Conservation (phyloP, 1,139 yeast species). For the Suhomyces bribrorum region DNA sequence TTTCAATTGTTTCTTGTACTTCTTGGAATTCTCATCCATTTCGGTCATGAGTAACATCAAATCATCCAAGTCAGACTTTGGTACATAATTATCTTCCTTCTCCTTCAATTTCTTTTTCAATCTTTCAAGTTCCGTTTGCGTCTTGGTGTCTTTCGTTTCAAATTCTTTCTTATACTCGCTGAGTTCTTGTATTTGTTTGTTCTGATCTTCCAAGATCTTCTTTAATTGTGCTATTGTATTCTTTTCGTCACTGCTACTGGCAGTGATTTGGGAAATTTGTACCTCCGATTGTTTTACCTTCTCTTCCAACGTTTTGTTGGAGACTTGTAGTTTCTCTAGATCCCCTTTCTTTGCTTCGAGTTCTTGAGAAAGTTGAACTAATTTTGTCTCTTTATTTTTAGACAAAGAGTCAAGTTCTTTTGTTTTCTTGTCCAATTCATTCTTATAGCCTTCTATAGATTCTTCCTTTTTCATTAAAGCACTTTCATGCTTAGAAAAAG, state of each 20-base stretch:
- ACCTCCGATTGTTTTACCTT: not conserved
- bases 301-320: not conserved
- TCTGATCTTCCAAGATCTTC: not conserved
- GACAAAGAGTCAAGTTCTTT: not conserved
- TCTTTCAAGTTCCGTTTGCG: constrained; percentile 6
- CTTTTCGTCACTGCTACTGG: not conserved
- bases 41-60: constrained; percentile 73
- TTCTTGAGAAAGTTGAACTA: not conserved
- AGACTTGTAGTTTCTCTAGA: not conserved
- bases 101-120: constrained; percentile 16
- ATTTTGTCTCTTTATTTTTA: constrained; percentile 1
- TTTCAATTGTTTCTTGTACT: constrained; percentile 56
- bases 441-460: not conserved
- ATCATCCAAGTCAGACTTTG: constrained; percentile 71
- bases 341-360: constrained; percentile 2
- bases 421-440: not conserved
- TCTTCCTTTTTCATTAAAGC: not conserved
- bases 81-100: constrained; percentile 33
- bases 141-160: constrained; percentile 1
- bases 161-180: constrained; percentile 1
- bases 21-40: constrained; percentile 65
- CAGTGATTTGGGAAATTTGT: not conserved
- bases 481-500: not conserved
- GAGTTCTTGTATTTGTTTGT: constrained; percentile 1
- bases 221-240: constrained; percentile 1